Percentiles rank a stretch among this genome's conserved stretches.
Evolutionary conservation across 2,329 filamentous ascomycete species (phyloP).

Genomic region (Teratosphaeria epicoccoides): DNA sequence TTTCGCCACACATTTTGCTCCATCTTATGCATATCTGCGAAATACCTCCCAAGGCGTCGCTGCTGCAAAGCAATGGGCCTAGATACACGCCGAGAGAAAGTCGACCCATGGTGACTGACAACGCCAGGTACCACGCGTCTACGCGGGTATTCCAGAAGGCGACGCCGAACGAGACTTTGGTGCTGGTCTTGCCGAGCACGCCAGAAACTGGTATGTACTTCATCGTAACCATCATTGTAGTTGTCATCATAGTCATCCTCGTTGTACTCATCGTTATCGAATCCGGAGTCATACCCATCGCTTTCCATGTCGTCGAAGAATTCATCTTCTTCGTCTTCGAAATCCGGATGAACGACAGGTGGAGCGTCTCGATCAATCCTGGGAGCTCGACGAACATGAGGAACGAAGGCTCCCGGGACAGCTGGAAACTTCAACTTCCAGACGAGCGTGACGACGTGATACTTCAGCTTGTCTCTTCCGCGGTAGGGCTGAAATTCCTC

Average conservation of each 20-base stretch:
- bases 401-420: not conserved
- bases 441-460: conserved; percentile 34
- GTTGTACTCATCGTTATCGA: too few relatives aligned
- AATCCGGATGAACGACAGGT: too few relatives aligned
- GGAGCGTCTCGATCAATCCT: not conserved
- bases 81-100: not conserved
- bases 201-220: not conserved
- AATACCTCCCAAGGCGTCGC: too few relatives aligned
- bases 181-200: not conserved
- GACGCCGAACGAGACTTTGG: not conserved
- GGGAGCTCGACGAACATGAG: not conserved
- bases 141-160: not conserved
- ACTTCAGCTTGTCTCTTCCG: conserved; percentile 30
- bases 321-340: too few relatives aligned
- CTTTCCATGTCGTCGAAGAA: too few relatives aligned
- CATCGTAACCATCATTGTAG: too few relatives aligned
- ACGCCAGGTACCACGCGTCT: not conserved
- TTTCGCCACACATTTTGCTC: not conserved
- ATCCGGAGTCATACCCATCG: too few relatives aligned
- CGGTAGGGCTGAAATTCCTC: conserved; percentile 37
- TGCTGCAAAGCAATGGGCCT: too few relatives aligned
- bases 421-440: conserved; percentile 19
- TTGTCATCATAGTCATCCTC: too few relatives aligned
- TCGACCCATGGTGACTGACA: not conserved
- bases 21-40: not conserved